Base-by-base conservation (phyloP, 192 early-diverging fungal species). In the Coemansia sp. region DNA sequence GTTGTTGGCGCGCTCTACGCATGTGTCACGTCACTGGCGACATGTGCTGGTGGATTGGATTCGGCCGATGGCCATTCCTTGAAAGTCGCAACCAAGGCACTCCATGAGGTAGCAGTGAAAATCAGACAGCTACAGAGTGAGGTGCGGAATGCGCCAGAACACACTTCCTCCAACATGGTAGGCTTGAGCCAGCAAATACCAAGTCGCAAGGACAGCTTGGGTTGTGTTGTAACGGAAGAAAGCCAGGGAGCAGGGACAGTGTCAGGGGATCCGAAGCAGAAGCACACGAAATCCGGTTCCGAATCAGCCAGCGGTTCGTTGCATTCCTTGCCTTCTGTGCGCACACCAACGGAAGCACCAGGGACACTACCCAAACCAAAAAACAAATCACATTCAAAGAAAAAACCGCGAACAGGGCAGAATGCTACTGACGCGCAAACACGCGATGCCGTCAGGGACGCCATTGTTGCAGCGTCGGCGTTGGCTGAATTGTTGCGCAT, bases 401-500 rank as follows among this genome's bases (percentile, higher is more conserved):
- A 9, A 35, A 59, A 59, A 6, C 15, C 35, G 33, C 57, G 43
- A 30, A 30, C 60, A 62, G 45, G 30, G 43, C 39, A 45, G n/a
- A 16, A 35, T 36, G 5, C 34, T 12, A 34, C 34, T 10, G 57
- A 59, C 3, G 35, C 34, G 18, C 57, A 59, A 26, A 26, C 51
- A 26, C 23, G 15, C 21, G 51, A 21, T 23, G 51, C 43, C 18
- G 49, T 68, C 24, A 46, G 64, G 12, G 66, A 62, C 4, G 75
- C 75, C 18, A 49, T 77, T 18, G 53, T 33, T 2, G 55, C 56
- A 43, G 66, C 70, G 11, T 39, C 66, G 30, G 39, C 66, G 43
- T 64, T 82, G 61, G 79, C 68, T 39, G 74, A 61, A 45, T 52
- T 65, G 60, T 72, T 77, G 58, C 81, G 69, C 15, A 65, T 60